These are phyloP conservation scores for Aspergillus novofumigatus DNA, from an alignment of 2,329 filamentous ascomycete species.

Conservation along the genomic window DNA sequence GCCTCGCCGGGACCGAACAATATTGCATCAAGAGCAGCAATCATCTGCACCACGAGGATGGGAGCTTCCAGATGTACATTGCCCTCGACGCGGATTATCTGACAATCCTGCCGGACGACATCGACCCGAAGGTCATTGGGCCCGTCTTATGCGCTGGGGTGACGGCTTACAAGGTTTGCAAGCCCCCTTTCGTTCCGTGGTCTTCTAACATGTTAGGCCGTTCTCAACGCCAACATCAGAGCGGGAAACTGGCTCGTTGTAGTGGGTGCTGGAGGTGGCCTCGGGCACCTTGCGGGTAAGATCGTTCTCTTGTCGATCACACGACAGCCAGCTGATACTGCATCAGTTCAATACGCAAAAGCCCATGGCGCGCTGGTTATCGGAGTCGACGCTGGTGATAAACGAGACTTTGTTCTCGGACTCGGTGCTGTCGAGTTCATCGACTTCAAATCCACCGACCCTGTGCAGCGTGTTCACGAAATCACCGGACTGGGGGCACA, in stretches of 20 bases:
- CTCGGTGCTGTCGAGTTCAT: constrained; percentile 41
- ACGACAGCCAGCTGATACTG: background rate
- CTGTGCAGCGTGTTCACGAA: constrained; percentile 30
- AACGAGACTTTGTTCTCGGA: constrained; percentile 35
- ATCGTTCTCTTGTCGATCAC: background rate
- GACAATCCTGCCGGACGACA: constrained; percentile 41
- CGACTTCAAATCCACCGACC: constrained; percentile 36
- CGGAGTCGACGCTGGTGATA: constrained; percentile 41
- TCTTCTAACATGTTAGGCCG: constrained; percentile 26
- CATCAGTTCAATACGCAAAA: constrained; percentile 42
- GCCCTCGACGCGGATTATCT: constrained; percentile 43
- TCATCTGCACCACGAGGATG: constrained; percentile 46
- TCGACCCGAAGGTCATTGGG: constrained; percentile 39
- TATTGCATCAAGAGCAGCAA: constrained; percentile 42
- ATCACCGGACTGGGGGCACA: constrained; percentile 40
- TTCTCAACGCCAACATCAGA: constrained; percentile 39
- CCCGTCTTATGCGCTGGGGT: constrained; percentile 45
- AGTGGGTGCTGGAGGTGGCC: constrained; percentile 44
- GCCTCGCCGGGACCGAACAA: constrained; percentile 39
- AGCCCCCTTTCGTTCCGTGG: background rate
- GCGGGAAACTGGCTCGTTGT: constrained; percentile 42
- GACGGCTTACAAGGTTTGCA: constrained; percentile 40
- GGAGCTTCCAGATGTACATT: constrained; percentile 45
- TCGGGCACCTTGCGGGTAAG: constrained; percentile 44
- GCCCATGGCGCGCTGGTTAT: constrained; percentile 41